Percentiles rank a stretch among this genome's conserved stretches.
Conservation (phyloP, 1,139 yeast genomes). For the Saccharomycopsis hybrid region DNA sequence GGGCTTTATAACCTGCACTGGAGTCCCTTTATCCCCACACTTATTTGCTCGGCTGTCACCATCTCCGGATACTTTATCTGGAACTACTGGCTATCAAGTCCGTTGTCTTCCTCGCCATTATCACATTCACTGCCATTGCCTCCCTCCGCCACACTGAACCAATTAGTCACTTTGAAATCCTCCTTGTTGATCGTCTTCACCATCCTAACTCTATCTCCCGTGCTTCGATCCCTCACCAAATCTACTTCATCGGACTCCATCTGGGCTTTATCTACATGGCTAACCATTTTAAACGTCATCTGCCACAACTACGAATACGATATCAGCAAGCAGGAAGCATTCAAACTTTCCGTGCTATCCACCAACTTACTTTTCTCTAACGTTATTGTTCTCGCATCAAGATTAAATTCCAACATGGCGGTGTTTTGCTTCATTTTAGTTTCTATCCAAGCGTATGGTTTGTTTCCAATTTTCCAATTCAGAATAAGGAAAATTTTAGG, state of each 20-base stretch:
- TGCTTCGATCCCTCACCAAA: conserved; percentile 76
- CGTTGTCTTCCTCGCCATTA: conserved; percentile 4
- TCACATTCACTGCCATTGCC: too few relatives aligned
- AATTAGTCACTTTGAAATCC: conserved; percentile 44
- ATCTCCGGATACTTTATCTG: conserved; percentile 35
- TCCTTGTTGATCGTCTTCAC: conserved; percentile 62
- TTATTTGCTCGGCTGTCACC: conserved; percentile 29
- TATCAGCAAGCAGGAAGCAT: conserved; percentile 22
- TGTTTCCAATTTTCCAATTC: conserved; percentile 65
- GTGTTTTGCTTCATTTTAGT: conserved; percentile 80
- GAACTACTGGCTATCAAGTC: conserved; percentile 23
- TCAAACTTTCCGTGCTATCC: conserved; percentile 52
- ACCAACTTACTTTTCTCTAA: conserved; percentile 82
- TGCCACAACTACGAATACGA: conserved; percentile 54
- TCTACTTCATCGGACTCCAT: conserved; percentile 92
- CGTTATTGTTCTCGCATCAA: conserved; percentile 83
- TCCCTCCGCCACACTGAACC: background rate
- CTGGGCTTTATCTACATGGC: conserved; percentile 85
- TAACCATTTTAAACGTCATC: conserved; percentile 59
- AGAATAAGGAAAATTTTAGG: conserved; percentile 41
- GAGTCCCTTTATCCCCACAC: conserved; percentile 27
- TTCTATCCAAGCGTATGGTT: conserved; percentile 64
- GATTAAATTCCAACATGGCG: conserved; percentile 62
- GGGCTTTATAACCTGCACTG: conserved; percentile 39
- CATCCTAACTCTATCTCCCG: conserved; percentile 77